phyloP scores from a whole-genome alignment of 176 grass and related monocot genomes.

The Secale cereale region DNA sequence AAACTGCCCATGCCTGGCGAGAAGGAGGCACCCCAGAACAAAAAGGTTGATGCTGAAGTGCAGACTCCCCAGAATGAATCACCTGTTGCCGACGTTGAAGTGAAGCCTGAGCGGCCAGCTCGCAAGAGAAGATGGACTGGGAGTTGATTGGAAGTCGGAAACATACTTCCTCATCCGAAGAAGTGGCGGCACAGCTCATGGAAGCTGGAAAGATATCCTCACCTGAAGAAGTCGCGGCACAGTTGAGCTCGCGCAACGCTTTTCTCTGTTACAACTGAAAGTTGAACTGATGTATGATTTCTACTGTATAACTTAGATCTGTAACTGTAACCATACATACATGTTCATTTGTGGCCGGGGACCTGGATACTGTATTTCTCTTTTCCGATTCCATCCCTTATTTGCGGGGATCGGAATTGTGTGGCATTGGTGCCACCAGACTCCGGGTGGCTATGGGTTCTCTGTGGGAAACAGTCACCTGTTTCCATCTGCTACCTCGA shows the following conservation, averaged over 20 bases:
- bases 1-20: constrained; percentile 94
- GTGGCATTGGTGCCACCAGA: constrained; percentile 17
- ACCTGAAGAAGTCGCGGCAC: background rate
- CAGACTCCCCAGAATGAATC: constrained; percentile 51
- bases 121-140: constrained; percentile 98
- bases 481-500: background rate
- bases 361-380: constrained; percentile 45
- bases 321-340: constrained; percentile 49
- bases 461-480: constrained; percentile 12
- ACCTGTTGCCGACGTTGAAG: constrained; percentile 55
- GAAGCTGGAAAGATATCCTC: background rate
- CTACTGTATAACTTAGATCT: constrained; percentile 46
- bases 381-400: background rate
- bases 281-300: constrained; percentile 48
- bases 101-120: constrained; percentile 84
- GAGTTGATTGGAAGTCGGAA: constrained; percentile 42
- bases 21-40: constrained; percentile 56
- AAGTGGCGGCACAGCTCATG: constrained; percentile 7
- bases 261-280: constrained; percentile 24
- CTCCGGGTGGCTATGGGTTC: background rate
- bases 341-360: constrained; percentile 33
- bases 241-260: constrained; percentile 2
- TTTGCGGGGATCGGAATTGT: constrained; percentile 18
- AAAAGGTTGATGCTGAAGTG: constrained; percentile 60
- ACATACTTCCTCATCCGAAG: background rate